A percentile compares a stretch with the other conserved stretches of the same genome.
phyloP scores from a whole-genome alignment of 2,329 filamentous ascomycete species.

The Cercospora brassicicola region DNA sequence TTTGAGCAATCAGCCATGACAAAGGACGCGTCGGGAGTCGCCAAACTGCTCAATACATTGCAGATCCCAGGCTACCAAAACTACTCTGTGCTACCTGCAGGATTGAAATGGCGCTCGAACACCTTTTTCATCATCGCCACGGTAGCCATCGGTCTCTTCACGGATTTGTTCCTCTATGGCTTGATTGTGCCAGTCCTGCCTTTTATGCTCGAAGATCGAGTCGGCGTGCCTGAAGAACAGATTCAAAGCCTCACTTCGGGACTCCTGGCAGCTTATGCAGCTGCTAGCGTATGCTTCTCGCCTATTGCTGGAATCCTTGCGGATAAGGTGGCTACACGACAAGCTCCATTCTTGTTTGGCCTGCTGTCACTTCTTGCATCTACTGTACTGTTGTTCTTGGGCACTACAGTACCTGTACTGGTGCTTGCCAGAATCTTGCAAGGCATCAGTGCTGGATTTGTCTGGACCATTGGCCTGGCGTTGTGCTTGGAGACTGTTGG shows the following conservation, averaged over 20 bases:
- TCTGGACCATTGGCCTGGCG: conserved; percentile 61
- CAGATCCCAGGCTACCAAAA: conserved; percentile 36
- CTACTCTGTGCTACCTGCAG: conserved; percentile 37
- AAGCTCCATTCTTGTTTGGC: conserved; percentile 59
- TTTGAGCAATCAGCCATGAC: conserved; percentile 10
- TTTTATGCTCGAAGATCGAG: conserved; percentile 56
- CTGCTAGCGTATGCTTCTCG: conserved; percentile 53
- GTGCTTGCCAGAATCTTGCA: conserved; percentile 57
- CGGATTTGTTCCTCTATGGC: conserved; percentile 61
- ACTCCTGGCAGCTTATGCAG: conserved; percentile 57
- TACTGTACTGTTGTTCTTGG: conserved; percentile 57
- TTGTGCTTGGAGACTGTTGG: conserved; percentile 61
- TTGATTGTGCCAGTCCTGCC: conserved; percentile 60
- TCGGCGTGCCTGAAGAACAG: conserved; percentile 50
- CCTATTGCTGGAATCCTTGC: conserved; percentile 57
- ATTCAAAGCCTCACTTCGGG: conserved; percentile 56
- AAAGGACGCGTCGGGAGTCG: conserved; percentile 1
- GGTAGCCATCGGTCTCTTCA: conserved; percentile 57
- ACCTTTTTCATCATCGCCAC: conserved; percentile 60
- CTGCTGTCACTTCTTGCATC: conserved; percentile 54
- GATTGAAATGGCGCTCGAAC: conserved; percentile 58
- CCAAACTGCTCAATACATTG: conserved; percentile 37
- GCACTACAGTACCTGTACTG: conserved; percentile 51
- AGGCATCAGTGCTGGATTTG: conserved; percentile 58
- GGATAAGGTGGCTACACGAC: conserved; percentile 55